Evolutionary conservation across 2,329 filamentous ascomycete species (phyloP).

Genomic region (Coniochaeta ligniaria): DNA sequence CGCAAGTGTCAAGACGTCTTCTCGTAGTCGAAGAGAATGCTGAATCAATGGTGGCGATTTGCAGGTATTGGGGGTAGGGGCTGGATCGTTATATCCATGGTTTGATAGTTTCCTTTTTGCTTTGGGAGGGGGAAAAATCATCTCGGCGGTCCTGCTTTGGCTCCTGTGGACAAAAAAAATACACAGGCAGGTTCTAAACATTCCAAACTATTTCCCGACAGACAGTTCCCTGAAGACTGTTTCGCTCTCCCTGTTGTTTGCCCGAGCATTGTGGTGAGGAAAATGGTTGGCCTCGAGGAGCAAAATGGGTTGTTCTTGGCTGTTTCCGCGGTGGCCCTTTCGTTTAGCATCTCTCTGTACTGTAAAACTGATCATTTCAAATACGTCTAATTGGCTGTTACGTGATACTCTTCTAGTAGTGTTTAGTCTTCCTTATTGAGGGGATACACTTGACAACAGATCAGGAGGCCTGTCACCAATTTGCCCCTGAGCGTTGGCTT

Average conservation of each 20-base stretch:
- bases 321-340: conserved; percentile 6
- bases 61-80: neutral
- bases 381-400: neutral
- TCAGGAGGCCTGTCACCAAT: neutral
- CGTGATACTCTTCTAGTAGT: neutral
- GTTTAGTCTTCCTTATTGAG: no score
- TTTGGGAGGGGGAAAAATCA: conserved; percentile 1
- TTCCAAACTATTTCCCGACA: neutral
- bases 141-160: neutral
- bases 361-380: neutral
- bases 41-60: neutral
- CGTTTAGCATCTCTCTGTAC: conserved; percentile 9
- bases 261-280: conserved; percentile 9
- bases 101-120: neutral
- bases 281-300: conserved; percentile 7
- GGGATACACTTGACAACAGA: neutral
- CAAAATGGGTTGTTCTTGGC: conserved; percentile 2
- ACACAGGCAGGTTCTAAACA: conserved; percentile 4
- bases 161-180: conserved; percentile 4
- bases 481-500: neutral
- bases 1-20: neutral
- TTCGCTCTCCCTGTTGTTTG: neutral
- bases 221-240: neutral
- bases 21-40: neutral
- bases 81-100: neutral